phyloP scores from a whole-genome alignment of 1,139 yeast genomes.

The Debaryomyces robertsiae region DNA sequence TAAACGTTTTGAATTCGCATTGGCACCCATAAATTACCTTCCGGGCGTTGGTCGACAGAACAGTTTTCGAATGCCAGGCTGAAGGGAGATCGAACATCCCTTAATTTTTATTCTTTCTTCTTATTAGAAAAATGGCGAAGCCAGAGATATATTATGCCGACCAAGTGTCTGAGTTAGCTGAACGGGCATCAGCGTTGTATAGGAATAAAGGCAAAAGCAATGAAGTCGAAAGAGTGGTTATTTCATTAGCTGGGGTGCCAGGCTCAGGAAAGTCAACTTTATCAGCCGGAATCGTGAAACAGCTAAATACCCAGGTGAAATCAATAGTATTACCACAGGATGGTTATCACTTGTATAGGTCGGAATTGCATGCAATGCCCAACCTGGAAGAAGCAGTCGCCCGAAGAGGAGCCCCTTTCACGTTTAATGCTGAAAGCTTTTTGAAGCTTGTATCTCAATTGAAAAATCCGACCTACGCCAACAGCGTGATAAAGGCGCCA shows the following conservation, averaged over 20 bases:
- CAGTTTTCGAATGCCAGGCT: constrained; percentile 6
- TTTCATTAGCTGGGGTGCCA: constrained; percentile 73
- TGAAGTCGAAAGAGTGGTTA: constrained; percentile 38
- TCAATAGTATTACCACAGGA: constrained; percentile 57
- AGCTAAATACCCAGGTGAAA: constrained; percentile 20
- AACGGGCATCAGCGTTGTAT: constrained; percentile 12
- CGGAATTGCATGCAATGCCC: constrained; percentile 50
- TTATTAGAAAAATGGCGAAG: not conserved
- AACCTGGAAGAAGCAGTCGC: constrained; percentile 59
- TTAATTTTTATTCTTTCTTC: not conserved
- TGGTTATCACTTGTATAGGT: constrained; percentile 77
- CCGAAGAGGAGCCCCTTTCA: constrained; percentile 82
- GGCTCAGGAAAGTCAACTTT: constrained; percentile 84
- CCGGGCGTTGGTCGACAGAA: constrained; percentile 5
- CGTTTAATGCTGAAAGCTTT: constrained; percentile 64
- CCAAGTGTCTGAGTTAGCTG: constrained; percentile 13
- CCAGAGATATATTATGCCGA: constrained; percentile 6
- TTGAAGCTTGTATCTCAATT: constrained; percentile 27
- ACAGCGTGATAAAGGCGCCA: constrained; percentile 50
- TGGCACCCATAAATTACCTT: constrained; percentile 18
- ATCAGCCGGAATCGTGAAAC: constrained; percentile 35
- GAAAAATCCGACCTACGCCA: constrained; percentile 20
- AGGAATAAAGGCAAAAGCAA: constrained; percentile 7
- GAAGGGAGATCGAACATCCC: constrained; percentile 8
- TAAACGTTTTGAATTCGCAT: constrained; percentile 8